These are phyloP conservation scores for Xerocomellus intermedius DNA, from an alignment of 768 basidiomycete genomes.

Conservation along the genomic window DNA sequence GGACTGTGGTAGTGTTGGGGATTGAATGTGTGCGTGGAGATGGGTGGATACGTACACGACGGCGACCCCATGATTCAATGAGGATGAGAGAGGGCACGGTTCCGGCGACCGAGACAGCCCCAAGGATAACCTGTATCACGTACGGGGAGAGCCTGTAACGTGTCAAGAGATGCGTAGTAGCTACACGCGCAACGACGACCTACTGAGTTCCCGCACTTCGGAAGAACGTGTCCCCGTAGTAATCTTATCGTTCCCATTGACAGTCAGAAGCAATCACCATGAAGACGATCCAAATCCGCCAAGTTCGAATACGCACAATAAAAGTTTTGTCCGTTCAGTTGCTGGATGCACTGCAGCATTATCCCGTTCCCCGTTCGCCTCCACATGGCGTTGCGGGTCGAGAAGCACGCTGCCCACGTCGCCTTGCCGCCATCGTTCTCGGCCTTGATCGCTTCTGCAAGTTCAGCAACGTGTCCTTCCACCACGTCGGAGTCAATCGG, in stretches of 20 bases:
- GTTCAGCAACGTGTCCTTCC: constrained; percentile 11
- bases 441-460: constrained; percentile 14
- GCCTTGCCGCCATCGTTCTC: constrained; percentile 17
- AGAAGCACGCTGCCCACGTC: constrained; percentile 17
- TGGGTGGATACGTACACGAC: constrained; percentile 41
- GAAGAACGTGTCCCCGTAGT: constrained; percentile 19
- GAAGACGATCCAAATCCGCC: background rate
- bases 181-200: constrained; percentile 11
- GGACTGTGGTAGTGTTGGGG: background rate
- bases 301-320: constrained; percentile 8
- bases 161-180: background rate
- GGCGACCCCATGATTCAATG: constrained; percentile 75
- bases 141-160: constrained; percentile 54
- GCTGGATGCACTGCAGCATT: constrained; percentile 18
- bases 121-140: constrained; percentile 70
- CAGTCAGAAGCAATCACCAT: background rate
- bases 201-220: constrained; percentile 64
- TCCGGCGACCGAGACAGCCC: constrained; percentile 70
- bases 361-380: constrained; percentile 18
- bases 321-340: constrained; percentile 17
- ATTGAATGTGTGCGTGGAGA: constrained; percentile 20
- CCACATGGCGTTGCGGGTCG: constrained; percentile 16
- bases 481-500: constrained; percentile 12
- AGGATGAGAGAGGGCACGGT: constrained; percentile 66
- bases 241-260: constrained; percentile 2